These are phyloP conservation scores for Neospermospora avenae DNA, from an alignment of 2,329 filamentous ascomycete genomes.

Conservation along the genomic window DNA sequence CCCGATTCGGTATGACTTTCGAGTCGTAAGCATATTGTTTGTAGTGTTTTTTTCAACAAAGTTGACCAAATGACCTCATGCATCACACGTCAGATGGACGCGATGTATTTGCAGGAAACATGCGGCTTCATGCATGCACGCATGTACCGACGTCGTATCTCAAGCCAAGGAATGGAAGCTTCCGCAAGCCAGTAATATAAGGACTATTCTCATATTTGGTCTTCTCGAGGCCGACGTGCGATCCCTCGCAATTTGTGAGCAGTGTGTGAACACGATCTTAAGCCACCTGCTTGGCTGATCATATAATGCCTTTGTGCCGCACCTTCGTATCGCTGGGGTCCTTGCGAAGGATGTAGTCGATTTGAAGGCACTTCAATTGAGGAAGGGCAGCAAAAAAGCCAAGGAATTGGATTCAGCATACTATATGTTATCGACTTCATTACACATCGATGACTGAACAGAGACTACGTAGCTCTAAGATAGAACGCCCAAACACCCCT, in stretches of 20 bases:
- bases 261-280: too few species aligned
- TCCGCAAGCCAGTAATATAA: background rate
- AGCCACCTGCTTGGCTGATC: too few species aligned
- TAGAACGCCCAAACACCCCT: constrained; percentile 10
- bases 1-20: background rate
- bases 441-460: constrained; percentile 8
- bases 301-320: too few species aligned
- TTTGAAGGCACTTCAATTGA: background rate
- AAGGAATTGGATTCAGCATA: background rate
- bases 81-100: background rate
- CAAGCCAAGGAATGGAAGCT: background rate
- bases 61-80: background rate
- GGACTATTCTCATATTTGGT: background rate
- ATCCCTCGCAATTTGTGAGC: too few species aligned
- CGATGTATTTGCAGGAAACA: background rate
- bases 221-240: too few species aligned
- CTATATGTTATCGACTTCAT: background rate
- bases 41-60: background rate
- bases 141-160: background rate
- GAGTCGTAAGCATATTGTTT: background rate
- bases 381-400: background rate
- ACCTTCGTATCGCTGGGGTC: too few species aligned
- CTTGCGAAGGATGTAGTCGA: background rate
- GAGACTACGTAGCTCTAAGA: constrained; percentile 8
- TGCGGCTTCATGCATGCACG: background rate